These are phyloP conservation scores for Blumeriella jaapii DNA, from an alignment of 2,329 filamentous ascomycete genomes.

Conservation along the genomic window DNA sequence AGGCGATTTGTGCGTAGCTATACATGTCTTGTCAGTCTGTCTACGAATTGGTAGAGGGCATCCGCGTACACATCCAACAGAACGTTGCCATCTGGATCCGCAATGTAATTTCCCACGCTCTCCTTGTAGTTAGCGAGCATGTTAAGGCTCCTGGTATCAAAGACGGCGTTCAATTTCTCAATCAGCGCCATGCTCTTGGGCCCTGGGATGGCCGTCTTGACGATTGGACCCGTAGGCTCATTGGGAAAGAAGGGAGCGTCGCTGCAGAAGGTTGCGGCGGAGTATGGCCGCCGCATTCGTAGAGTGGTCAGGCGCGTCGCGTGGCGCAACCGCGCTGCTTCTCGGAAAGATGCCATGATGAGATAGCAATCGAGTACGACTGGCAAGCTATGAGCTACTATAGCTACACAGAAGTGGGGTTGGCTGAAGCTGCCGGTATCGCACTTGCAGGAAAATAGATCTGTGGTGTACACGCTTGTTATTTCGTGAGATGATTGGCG, in stretches of 20 bases:
- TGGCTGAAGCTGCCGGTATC: too few relatives aligned
- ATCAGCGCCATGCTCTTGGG: slow-evolving; percentile 29
- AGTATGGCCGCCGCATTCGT: slow-evolving; percentile 14
- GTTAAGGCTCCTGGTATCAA: slow-evolving; percentile 40
- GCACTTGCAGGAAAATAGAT: too few relatives aligned
- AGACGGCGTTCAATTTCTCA: slow-evolving; percentile 35
- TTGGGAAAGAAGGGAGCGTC: slow-evolving; percentile 24
- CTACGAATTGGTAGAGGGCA: slow-evolving; percentile 13
- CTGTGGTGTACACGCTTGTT: too few relatives aligned
- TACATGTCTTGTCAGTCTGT: slow-evolving; percentile 10
- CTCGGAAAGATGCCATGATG: slow-evolving; percentile 25
- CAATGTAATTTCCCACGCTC: slow-evolving; percentile 41
- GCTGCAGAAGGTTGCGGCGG: slow-evolving; percentile 12
- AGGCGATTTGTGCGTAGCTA: slow-evolving; percentile 71
- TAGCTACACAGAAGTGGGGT: too few relatives aligned
- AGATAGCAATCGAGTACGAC: too few relatives aligned
- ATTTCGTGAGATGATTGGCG: too few relatives aligned
- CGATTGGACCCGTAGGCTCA: slow-evolving; percentile 23
- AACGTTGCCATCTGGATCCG: slow-evolving; percentile 39
- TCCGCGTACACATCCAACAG: slow-evolving; percentile 38
- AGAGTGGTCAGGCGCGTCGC: slow-evolving; percentile 11
- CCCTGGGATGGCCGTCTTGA: slow-evolving; percentile 31
- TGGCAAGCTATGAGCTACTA: too few relatives aligned
- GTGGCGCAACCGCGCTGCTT: slow-evolving; percentile 22
- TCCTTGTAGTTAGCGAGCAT: slow-evolving; percentile 42